Conservation (phyloP, 164 flowering plant genomes). For the Annona cherimola region DNA sequence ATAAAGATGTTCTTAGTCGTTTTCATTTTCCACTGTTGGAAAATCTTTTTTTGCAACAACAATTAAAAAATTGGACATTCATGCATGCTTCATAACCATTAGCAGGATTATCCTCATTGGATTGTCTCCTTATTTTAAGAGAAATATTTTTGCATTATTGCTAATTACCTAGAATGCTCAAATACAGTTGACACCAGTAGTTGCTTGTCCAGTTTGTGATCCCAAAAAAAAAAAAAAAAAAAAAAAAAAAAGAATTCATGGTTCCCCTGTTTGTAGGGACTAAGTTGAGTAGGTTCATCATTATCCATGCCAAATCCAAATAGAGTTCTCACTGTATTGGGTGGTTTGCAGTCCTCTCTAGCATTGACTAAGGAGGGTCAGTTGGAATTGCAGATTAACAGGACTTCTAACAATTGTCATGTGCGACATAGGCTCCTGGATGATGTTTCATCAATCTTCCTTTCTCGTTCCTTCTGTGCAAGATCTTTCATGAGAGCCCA, state of each 20-base stretch:
- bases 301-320: neutral
- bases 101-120: neutral
- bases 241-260: neutral
- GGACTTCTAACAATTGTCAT: conserved; percentile 52
- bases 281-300: neutral
- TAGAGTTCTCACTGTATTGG: neutral
- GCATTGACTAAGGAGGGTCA: neutral
- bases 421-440: conserved; percentile 52
- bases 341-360: neutral
- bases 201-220: neutral
- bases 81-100: neutral
- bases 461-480: conserved; percentile 53
- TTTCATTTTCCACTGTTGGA: neutral
- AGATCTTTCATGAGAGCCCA: conserved; percentile 64
- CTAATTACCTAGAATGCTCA: neutral
- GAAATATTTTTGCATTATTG: too few relatives aligned
- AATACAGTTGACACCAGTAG: neutral
- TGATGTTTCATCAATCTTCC: conserved; percentile 58
- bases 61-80: neutral
- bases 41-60: neutral
- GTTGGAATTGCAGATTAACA: conserved; percentile 36
- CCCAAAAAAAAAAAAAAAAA: neutral
- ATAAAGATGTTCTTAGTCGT: too few relatives aligned
- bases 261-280: neutral
- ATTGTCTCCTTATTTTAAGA: neutral